Evolutionary conservation across 805 yeast genomes (phyloP), one percentile per base, ranked within the genome.

Genomic region (Scheffersomyces stipitis): DNA sequence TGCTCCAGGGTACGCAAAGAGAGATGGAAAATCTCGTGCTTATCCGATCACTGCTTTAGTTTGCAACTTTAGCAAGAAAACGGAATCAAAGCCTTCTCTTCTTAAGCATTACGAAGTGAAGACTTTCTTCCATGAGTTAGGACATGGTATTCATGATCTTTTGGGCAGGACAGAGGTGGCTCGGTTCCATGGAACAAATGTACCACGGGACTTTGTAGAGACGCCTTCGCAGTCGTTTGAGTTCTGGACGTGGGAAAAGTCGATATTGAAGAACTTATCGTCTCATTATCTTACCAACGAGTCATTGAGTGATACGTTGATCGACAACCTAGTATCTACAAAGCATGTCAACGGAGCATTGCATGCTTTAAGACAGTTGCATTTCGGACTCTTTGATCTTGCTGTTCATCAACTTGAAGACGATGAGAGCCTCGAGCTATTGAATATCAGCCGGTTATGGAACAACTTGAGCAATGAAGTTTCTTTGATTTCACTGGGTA

Each of bases 191-290:
- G 95, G 95, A 15, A 81, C 90, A 22, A 69, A 76, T 28, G 91
- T 85, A 30, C 79, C 84, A 26, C 73, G 93, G 74, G 96, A 87
- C 63, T 87, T 87, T 63, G 95, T 87, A 33, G 96, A 87, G 61
- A 86, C 91, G 40, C 96, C 96, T 18, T 86, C 95, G 1, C 96
- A 87, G 65, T 78, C 87, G 81, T 69, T 87, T 49, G 96, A 87
- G 60, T 84, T 79, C 58, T 87, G 93, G 87, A 83, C 90, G 26
- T 87, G 96, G 95, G 75, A 81, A 36, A 71, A 71, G 36, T 64
- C 71, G 27, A 81, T 80, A 58, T 66, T 87, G 45, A 73, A 68
- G 48, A 53, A 56, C 7, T 62, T 87, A 36, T 81, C 91, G 0
- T 68, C 75, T 15, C 96, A 87, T 58, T 86, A 83, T 56, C 64